Evolutionary conservation across 345 rosid species (phyloP).

Genomic region (sweet orange (Citrus sinensis)): DNA sequence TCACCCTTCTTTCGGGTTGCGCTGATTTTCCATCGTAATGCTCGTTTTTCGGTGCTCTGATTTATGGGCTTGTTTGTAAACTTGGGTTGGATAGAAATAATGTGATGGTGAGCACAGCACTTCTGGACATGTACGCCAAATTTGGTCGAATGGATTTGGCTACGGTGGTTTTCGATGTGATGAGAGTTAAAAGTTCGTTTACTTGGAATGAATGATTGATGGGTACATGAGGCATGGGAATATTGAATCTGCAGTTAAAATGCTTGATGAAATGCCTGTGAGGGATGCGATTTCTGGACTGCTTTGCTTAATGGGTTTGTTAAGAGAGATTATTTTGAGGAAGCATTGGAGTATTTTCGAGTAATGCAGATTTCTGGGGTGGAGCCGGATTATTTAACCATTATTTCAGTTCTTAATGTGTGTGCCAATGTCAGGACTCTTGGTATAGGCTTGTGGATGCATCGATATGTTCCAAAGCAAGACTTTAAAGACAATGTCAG

Average conservation of each 20-base stretch:
- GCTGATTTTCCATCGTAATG: conserved; percentile 32
- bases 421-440: conserved; percentile 59
- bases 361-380: conserved; percentile 59
- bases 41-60: conserved; percentile 38
- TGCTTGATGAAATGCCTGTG: conserved; percentile 63
- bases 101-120: conserved; percentile 69
- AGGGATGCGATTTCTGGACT: conserved; percentile 65
- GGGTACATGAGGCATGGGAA: conserved; percentile 51
- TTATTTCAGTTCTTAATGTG: conserved; percentile 59
- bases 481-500: conserved; percentile 42
- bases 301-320: conserved; percentile 70
- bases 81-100: conserved; percentile 42
- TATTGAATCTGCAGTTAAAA: conserved; percentile 31
- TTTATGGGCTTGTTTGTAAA: conserved; percentile 64
- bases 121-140: conserved; percentile 63
- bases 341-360: conserved; percentile 57
- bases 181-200: conserved; percentile 45
- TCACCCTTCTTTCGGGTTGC: conserved; percentile 54
- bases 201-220: conserved; percentile 78
- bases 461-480: conserved; percentile 42
- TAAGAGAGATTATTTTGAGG: conserved; percentile 40
- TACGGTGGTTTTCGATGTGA: conserved; percentile 46
- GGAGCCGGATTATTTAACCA: conserved; percentile 52
- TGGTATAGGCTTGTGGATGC: conserved; percentile 53
- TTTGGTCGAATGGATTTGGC: conserved; percentile 39